Evolutionary conservation across 441 rosid species (phyloP).

Genomic region (Adansonia grandidieri): DNA sequence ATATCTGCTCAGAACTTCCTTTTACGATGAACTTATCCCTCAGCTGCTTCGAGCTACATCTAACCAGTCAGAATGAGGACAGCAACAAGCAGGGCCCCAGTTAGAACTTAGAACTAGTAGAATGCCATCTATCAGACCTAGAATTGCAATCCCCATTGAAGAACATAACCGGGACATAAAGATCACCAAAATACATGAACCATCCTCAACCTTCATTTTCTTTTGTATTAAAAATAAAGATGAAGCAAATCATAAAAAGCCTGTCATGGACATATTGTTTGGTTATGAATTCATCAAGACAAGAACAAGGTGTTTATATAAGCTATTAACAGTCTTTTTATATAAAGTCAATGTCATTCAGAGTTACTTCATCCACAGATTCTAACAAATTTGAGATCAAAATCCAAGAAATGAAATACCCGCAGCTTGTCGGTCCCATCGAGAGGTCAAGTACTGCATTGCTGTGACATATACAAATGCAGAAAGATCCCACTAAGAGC

Average conservation of each 20-base stretch:
- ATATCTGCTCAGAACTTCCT: too few relatives aligned
- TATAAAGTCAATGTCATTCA: neutral
- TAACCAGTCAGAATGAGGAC: neutral
- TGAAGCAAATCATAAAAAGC: neutral
- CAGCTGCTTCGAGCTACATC: neutral
- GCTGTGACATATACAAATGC: conserved; percentile 16
- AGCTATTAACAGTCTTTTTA: neutral
- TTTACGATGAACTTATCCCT: too few relatives aligned
- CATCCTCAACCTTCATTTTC: neutral
- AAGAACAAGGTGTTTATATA: neutral
- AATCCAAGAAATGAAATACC: neutral
- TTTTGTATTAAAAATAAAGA: neutral
- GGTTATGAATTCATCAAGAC: conserved; percentile 15
- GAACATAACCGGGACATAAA: neutral
- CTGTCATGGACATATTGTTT: neutral
- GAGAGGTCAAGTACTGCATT: neutral
- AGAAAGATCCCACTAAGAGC: conserved; percentile 23
- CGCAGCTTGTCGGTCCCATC: neutral
- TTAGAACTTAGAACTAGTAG: neutral
- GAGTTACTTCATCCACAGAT: neutral
- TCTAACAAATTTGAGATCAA: neutral
- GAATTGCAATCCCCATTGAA: neutral
- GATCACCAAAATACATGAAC: neutral
- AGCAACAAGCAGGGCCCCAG: neutral
- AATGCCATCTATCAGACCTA: neutral